Conservation (phyloP, 768 basidiomycete species). For the Macrolepiota dolichaula region DNA sequence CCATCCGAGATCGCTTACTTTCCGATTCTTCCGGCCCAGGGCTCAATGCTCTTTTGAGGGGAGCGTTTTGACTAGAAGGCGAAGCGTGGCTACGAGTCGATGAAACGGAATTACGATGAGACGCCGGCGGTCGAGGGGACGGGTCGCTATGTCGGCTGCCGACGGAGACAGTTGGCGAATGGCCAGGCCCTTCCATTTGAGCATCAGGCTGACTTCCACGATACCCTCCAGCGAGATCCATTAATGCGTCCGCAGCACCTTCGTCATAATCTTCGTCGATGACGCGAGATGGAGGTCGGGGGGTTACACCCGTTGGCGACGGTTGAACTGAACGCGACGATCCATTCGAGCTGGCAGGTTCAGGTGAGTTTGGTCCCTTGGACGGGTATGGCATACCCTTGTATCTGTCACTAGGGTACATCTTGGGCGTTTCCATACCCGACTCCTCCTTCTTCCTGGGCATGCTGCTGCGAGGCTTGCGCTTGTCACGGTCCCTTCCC, state of each 20-base stretch:
- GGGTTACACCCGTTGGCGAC: conserved; percentile 61
- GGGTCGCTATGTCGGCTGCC: conserved; percentile 52
- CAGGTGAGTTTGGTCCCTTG: conserved; percentile 51
- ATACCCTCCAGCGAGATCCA: conserved; percentile 54
- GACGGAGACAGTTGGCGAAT: conserved; percentile 58
- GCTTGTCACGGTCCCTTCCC: conserved; percentile 9
- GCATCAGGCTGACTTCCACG: conserved; percentile 22
- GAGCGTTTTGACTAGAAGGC: conserved; percentile 44
- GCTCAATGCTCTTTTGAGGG: conserved; percentile 68
- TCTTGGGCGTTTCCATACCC: conserved; percentile 44
- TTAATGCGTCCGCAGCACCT: conserved; percentile 76
- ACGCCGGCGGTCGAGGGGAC: conserved; percentile 42
- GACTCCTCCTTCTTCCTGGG: conserved; percentile 40
- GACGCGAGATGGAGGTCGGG: conserved; percentile 58
- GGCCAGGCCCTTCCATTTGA: conserved; percentile 36
- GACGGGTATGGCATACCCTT: conserved; percentile 17
- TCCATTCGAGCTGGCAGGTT: conserved; percentile 65
- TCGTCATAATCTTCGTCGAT: conserved; percentile 96
- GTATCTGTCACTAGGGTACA: conserved; percentile 12
- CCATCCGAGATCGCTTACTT: conserved; percentile 64
- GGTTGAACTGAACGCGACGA: conserved; percentile 69
- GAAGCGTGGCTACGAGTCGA: conserved; percentile 64
- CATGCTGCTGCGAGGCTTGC: conserved; percentile 13
- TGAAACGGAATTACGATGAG: conserved; percentile 66
- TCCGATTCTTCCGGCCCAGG: conserved; percentile 58